Percentiles rank a stretch among this genome's conserved stretches.
Conservation (phyloP, 2,329 filamentous ascomycete genomes). For the Epichloe scottii region DNA sequence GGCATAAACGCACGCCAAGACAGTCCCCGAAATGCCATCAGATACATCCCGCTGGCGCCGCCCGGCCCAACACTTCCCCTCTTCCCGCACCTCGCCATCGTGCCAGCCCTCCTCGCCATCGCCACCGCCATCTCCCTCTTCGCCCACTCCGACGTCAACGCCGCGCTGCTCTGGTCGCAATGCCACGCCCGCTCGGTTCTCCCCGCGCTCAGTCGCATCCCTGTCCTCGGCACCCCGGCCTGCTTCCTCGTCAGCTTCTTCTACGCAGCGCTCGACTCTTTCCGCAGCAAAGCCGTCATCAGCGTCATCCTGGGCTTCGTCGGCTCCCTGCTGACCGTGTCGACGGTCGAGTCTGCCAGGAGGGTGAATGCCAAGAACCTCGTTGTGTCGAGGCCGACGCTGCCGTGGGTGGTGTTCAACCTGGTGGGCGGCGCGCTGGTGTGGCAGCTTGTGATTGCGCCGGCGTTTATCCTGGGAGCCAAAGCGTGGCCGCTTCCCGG, state of each 20-base stretch:
- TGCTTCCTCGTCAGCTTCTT: conserved; percentile 42
- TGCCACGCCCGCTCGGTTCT: conserved; percentile 36
- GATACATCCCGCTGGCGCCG: conserved; percentile 16
- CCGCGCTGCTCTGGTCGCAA: conserved; percentile 39
- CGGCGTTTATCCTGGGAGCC: conserved; percentile 33
- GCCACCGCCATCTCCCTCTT: conserved; percentile 30
- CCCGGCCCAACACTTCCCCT: conserved; percentile 40
- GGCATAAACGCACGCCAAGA: background rate
- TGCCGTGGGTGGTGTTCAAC: conserved; percentile 35
- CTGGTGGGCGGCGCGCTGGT: conserved; percentile 36
- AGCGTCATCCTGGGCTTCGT: conserved; percentile 30
- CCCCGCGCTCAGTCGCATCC: conserved; percentile 30
- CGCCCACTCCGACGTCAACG: conserved; percentile 35
- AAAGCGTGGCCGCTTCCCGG: conserved; percentile 17
- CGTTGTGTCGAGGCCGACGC: conserved; percentile 26
- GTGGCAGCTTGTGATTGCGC: conserved; percentile 39
- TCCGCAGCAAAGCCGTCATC: conserved; percentile 29
- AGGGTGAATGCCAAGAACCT: conserved; percentile 24
- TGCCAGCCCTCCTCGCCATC: conserved; percentile 33
- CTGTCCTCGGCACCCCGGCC: conserved; percentile 30
- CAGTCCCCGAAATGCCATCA: background rate
- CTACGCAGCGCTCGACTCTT: conserved; percentile 27
- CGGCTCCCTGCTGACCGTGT: conserved; percentile 34
- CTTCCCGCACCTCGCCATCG: conserved; percentile 38
- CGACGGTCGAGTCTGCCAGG: conserved; percentile 36